Conservation (phyloP, 2,329 filamentous ascomycete genomes). For the Hypoxylon sp. region DNA sequence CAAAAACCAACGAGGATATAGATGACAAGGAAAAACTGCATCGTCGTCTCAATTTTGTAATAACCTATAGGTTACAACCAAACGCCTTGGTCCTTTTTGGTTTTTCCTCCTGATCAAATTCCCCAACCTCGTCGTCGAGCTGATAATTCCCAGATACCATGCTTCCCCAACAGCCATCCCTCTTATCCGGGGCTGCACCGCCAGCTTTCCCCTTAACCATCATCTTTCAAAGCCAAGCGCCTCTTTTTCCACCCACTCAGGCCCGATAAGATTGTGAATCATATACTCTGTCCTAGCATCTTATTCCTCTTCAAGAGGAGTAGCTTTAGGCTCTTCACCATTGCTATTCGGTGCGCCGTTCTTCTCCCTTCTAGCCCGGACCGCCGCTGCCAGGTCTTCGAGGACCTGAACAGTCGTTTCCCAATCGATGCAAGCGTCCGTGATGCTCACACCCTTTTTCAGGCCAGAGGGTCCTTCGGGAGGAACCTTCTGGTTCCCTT, state of each 20-base stretch:
- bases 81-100: slow-evolving; percentile 28
- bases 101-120: slow-evolving; percentile 16
- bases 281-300: background rate
- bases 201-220: background rate
- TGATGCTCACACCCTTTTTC: slow-evolving; percentile 93
- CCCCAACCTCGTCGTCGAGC: slow-evolving; percentile 8
- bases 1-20: background rate
- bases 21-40: background rate
- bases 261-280: background rate
- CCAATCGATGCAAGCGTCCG: slow-evolving; percentile 96
- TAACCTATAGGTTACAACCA: slow-evolving; percentile 13
- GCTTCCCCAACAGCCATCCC: background rate
- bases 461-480: slow-evolving; percentile 81
- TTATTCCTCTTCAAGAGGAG: slow-evolving; percentile 66
- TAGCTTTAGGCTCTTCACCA: slow-evolving; percentile 56
- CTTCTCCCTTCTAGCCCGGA: slow-evolving; percentile 78
- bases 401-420: slow-evolving; percentile 84
- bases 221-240: background rate
- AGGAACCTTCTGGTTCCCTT: slow-evolving; percentile 89
- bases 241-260: background rate
- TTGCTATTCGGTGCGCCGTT: slow-evolving; percentile 54
- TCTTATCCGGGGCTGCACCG: background rate
- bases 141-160: slow-evolving; percentile 17
- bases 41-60: slow-evolving; percentile 13
- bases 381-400: slow-evolving; percentile 86